Base-by-base conservation (phyloP, 192 early-diverging fungal species). In the Podila epicladia region DNA sequence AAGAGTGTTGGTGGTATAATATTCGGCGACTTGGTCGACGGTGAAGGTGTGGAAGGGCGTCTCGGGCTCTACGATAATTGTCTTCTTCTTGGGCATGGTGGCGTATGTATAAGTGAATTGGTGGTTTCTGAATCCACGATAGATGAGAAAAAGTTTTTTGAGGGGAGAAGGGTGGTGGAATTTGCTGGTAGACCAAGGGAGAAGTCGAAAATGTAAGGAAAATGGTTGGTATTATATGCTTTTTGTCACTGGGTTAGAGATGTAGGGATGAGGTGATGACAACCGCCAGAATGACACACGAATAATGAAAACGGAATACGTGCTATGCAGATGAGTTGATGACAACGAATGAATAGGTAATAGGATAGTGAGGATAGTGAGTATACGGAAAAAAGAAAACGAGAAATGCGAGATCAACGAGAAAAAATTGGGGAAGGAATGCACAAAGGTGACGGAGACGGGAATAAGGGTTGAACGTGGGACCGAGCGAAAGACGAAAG, bases 371-470 rank as follows among this genome's bases (percentile, higher is more conserved):
- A 41, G 24, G 38, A 20, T 37, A 63, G n/a, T 5, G 37, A 41
- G 24, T 38, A 32, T 37, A 63, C 33, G 62, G 37, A 41, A 63
- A 26, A 63, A 63, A 19, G 19, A 32, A 35, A 63, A 38, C 22
- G 20, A 31, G 28, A 29, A 4, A 19, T 63, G 35, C 20, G 13
- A 63, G 45, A 9, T 7, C 62, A 13, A 41, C 41, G 15, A 45
- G 41, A 45, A 45, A 45, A 15, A 45, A 45, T 45, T 12, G 93
- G 83, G 93, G 94, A 58, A 99, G 89, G 20, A 98, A 88, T 98
- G 98, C 71, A 60, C 64, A 35, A 33, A 62, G n/a, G 41, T 13
- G 62, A 41, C n/a, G 62, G 35, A 11, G 45, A 35, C 20, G 24
- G 65, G 15, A 24, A 61, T 24, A 53, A 38, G 31, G 33, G 48